Base-by-base conservation (phyloP, 148 eudicot species). In the Rheum nobile region DNA sequence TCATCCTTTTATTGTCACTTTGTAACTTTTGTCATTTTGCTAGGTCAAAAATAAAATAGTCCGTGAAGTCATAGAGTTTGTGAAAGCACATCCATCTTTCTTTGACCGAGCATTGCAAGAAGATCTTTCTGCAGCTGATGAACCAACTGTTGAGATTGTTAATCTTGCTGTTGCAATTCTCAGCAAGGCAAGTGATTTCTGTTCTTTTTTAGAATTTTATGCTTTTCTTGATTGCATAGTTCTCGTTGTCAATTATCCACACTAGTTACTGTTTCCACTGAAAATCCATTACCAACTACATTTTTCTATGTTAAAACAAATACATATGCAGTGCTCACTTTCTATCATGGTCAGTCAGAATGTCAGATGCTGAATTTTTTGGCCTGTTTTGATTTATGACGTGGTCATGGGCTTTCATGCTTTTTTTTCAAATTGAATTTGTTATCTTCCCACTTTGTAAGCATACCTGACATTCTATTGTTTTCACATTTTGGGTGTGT, bases 11-110 rank as follows among this genome's bases (percentile, higher is more conserved):
- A 57, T 57, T 26, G 63, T 35, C 72, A 3, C 10, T 41, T 41
- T 3, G 10, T 41, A 46, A 34, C 34, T 74, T 52, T 11, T n/a
- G 46, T 71, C 50, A 29, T 26, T 43, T 78, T 54, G 16, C 35
- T 34, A 95, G 98, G 98, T 95, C 80, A 95, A 90, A 79, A 95
- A 90, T 75, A 95, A 91, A 87, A 80, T 95, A 76, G 97, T 90
- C 54, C 93, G 98, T 31, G 96, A 95, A 81, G 91, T 92, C 67
- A 85, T 91, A 34, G 91, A 90, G 77, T 91, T 95, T 78, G 82
- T 95, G 43, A 91, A 86, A 86, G 84, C 85, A 61, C 97, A 88
- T 84, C 97, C 85, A 50, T 82, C 86, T 83, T 85, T 91, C 48
- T 95, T 95, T 86, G 97, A 95, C 82, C 89, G 84, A 83, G 83